Base-by-base conservation (phyloP, 305 asterid species). In the Striga hermonthica region DNA sequence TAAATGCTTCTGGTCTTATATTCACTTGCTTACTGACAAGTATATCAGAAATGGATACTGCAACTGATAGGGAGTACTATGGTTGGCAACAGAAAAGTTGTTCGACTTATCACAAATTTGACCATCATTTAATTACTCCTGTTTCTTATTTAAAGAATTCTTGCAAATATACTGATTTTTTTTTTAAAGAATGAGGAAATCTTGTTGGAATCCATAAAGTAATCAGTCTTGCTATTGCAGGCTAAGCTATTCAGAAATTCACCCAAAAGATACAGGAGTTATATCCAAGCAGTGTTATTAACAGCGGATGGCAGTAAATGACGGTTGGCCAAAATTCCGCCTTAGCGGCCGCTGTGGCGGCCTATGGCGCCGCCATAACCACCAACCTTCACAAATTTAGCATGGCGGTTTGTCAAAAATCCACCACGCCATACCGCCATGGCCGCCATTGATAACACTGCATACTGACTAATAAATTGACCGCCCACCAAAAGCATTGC, bases 11-110 rank as follows among this genome's bases (percentile, higher is more conserved):
- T 57, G 52, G 57, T 57, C 16, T 56, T 31, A 57, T 52, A 65
- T 45, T 65, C 49, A 69, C 35, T 37, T 58, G 58, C 63, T 66
- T 62, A 16, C 10, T 43, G 49, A 3, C 36, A 16, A 16, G 57
- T 15, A 52, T 12, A 52, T 12, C 9, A 52, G 16, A 52, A 52
- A 15, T 3, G 36, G 57, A 22, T 2, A 15, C 9, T 15, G 14
- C 31, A 50, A 50, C 31, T 50, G 7, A 50, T 13, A 9, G n/a
- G 14, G n/a, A 14, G 55, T 14, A 50, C 31, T 31, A 50, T 50
- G 4, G 52, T 6, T 45, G 47, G 10, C 47, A 5, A 41, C 47
- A 6, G 47, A 5, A 41, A 41, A 5, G 0, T 41, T 41, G 47
- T 41, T 41, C 10, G 10, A 41, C 10, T 6, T 5, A 10, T 10